Percentiles rank a stretch among this genome's conserved stretches.
Evolutionary conservation across 768 basidiomycete genomes (phyloP).

Genomic region (Vararia minispora): DNA sequence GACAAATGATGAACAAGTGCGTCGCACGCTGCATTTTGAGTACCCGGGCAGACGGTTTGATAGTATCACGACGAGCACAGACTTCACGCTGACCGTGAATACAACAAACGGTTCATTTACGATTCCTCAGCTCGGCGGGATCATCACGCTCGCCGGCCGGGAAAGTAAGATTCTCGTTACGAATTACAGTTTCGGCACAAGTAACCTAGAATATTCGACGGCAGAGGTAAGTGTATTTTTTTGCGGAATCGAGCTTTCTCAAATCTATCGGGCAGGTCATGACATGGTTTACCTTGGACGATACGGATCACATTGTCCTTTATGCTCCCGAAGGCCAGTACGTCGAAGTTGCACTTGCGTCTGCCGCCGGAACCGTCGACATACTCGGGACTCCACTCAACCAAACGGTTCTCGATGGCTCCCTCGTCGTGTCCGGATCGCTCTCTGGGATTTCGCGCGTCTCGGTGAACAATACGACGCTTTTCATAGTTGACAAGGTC

Average conservation of each 20-base stretch:
- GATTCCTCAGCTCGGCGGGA: slow-evolving; percentile 12
- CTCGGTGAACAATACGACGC: slow-evolving; percentile 3
- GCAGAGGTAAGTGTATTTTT: slow-evolving; percentile 9
- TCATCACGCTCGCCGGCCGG: slow-evolving; percentile 13
- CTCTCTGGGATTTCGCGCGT: slow-evolving; percentile 11
- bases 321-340: slow-evolving; percentile 14
- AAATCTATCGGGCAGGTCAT: slow-evolving; percentile 5
- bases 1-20: slow-evolving; percentile 14
- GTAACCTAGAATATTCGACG: slow-evolving; percentile 13
- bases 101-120: slow-evolving; percentile 14
- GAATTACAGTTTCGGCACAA: slow-evolving; percentile 17
- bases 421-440: slow-evolving; percentile 10
- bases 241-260: not conserved
- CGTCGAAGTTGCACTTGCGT: slow-evolving; percentile 13
- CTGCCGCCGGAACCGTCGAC: not conserved
- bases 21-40: not conserved
- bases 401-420: slow-evolving; percentile 3
- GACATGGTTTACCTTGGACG: slow-evolving; percentile 14
- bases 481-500: slow-evolving; percentile 18
- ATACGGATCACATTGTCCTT: slow-evolving; percentile 12
- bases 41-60: not conserved
- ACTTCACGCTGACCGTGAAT: slow-evolving; percentile 15
- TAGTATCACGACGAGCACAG: slow-evolving; percentile 4
- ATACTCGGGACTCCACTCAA: slow-evolving; percentile 10
- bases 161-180: slow-evolving; percentile 17